Evolutionary conservation across 257 asterid genomes (phyloP), one percentile per base, ranked within the genome.

Genomic region (Nyctanthes arbortristis): DNA sequence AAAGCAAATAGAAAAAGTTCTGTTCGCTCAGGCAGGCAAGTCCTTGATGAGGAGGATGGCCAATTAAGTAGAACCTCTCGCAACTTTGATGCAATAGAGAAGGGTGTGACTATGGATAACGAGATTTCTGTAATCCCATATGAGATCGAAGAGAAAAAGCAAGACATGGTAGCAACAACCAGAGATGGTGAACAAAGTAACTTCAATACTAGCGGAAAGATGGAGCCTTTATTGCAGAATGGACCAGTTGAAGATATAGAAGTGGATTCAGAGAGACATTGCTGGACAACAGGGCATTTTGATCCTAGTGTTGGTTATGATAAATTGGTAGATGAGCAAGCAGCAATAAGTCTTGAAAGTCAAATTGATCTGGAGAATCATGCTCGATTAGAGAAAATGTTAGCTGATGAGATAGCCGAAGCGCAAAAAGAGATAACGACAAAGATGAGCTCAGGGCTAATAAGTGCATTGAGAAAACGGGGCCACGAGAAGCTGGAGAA

Each of bases 291-390:
- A 62, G 40, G 77, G 47, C 28, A 60, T 33, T 13, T 63, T 40
- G 64, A 70, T 65, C 72, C 84, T 73, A 74, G 68, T 68, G 73
- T 81, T 69, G 65, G 71, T 65, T 69, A 70, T 12, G 68, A 61
- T 54, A 75, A 65, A n/a, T 49, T 69, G 65, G 77, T 43, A 60
- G 77, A 75, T 66, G 83, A 85, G 73, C 78, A 63, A 58, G 78
- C 49, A 37, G 79, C 70, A 24, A 39, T 2, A 52, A 76, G 79
- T 75, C 78, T 89, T 59, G 86, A 84, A 78, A 80, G 86, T 70
- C 83, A 93, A 82, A 93, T 93, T 78, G 97, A 93, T 82, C 83
- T 85, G 61, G 93, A 93, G 81, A 93, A 91, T 73, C 83, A 76
- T 67, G 85, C 84, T 67, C 80, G 82, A 58, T 66, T 93, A 78